These are phyloP conservation scores for Cystobasidium slooffiae DNA, from an alignment of 1,284 basidiomycete species.

Conservation along the genomic window DNA sequence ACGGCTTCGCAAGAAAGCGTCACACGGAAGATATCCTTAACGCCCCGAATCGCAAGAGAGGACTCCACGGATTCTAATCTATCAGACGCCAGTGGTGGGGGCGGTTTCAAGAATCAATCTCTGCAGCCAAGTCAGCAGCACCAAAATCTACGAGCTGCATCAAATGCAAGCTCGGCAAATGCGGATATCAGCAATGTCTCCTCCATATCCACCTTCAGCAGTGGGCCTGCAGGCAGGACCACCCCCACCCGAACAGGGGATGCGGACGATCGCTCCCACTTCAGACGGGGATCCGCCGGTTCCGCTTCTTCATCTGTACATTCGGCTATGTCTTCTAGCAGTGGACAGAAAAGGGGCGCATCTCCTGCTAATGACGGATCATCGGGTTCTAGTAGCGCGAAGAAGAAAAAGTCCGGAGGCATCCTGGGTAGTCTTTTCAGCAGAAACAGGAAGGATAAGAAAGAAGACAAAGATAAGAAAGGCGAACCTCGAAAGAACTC, in stretches of 20 bases:
- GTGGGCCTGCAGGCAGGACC: neutral
- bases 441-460: slow-evolving; percentile 73
- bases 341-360: slow-evolving; percentile 29
- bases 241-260: slow-evolving; percentile 4
- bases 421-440: slow-evolving; percentile 75
- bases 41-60: slow-evolving; percentile 69
- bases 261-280: slow-evolving; percentile 19
- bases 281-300: slow-evolving; percentile 35
- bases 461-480: slow-evolving; percentile 66
- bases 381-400: slow-evolving; percentile 16
- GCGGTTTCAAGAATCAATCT: neutral
- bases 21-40: slow-evolving; percentile 74
- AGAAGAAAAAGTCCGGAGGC: slow-evolving; percentile 69
- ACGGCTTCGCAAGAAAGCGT: slow-evolving; percentile 59
- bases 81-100: slow-evolving; percentile 13
- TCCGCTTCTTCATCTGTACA: slow-evolving; percentile 31
- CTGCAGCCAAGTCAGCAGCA: slow-evolving; percentile 1
- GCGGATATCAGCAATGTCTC: slow-evolving; percentile 14
- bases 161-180: slow-evolving; percentile 19
- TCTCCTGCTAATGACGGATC: slow-evolving; percentile 21
- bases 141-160: neutral
- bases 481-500: slow-evolving; percentile 20
- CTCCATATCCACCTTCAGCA: slow-evolving; percentile 13
- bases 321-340: slow-evolving; percentile 11
- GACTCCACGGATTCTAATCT: slow-evolving; percentile 36